Conservation (phyloP, 2,329 filamentous ascomycete species). For the Fusarium sp. region DNA sequence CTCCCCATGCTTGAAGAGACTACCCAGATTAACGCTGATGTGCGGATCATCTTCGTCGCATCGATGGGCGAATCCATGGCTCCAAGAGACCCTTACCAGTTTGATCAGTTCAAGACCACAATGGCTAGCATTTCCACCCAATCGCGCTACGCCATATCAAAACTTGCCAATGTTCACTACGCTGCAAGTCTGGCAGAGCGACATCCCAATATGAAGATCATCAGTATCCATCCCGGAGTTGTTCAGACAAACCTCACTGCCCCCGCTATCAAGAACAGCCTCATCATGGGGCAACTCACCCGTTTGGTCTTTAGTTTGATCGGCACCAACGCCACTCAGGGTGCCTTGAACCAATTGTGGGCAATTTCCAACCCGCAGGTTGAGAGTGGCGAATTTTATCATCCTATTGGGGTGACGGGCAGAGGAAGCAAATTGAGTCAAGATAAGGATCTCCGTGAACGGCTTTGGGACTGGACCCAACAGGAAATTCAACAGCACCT, state of each 20-base stretch:
- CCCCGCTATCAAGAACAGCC: neutral
- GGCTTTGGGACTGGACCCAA: constrained; percentile 12
- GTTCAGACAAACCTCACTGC: constrained; percentile 1
- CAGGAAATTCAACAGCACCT: constrained; percentile 5
- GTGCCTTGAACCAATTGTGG: neutral
- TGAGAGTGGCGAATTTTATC: constrained; percentile 8
- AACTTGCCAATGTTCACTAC: constrained; percentile 14
- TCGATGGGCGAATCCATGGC: neutral
- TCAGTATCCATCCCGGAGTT: constrained; percentile 6
- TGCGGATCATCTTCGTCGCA: neutral
- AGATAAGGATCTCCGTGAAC: neutral
- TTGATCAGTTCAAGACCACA: constrained; percentile 9
- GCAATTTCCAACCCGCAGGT: neutral
- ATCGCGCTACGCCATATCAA: neutral
- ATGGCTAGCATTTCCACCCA: neutral
- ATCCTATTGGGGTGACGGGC: constrained; percentile 3
- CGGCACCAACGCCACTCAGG: neutral
- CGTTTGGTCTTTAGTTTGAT: neutral
- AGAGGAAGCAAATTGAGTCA: constrained; percentile 7
- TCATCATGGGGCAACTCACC: neutral
- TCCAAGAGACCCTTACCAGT: constrained; percentile 3
- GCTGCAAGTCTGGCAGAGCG: constrained; percentile 3
- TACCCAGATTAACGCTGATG: constrained; percentile 2
- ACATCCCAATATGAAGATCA: constrained; percentile 1
- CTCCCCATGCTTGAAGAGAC: constrained; percentile 1